Conservation (phyloP, 768 basidiomycete genomes). For the Collybia nuda region DNA sequence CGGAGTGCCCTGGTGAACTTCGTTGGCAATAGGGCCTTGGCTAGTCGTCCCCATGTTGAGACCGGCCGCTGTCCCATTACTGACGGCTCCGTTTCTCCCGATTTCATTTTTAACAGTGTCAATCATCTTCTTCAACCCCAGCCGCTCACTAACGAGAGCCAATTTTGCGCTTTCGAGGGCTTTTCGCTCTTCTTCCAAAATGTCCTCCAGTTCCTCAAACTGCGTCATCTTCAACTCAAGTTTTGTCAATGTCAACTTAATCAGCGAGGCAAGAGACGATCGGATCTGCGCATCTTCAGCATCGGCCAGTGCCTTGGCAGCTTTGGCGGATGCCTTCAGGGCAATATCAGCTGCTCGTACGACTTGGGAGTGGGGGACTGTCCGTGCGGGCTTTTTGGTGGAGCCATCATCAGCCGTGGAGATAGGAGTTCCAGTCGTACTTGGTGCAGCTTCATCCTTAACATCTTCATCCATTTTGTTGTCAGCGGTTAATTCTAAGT, state of each 20-base stretch:
- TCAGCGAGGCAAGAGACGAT: constrained; percentile 74
- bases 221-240: constrained; percentile 93
- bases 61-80: constrained; percentile 26
- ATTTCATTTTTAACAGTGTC: constrained; percentile 69
- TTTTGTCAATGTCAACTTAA: constrained; percentile 83
- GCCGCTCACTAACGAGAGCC: constrained; percentile 77
- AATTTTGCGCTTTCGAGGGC: constrained; percentile 81
- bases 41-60: constrained; percentile 53
- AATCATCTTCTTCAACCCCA: constrained; percentile 68
- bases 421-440: constrained; percentile 21
- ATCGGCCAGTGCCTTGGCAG: constrained; percentile 76
- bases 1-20: constrained; percentile 44
- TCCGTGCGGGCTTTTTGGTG: constrained; percentile 33
- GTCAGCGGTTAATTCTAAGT: constrained; percentile 24
- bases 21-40: constrained; percentile 57
- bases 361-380: constrained; percentile 70
- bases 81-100: constrained; percentile 46
- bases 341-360: constrained; percentile 85
- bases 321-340: constrained; percentile 84
- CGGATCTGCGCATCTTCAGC: constrained; percentile 84
- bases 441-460: constrained; percentile 20
- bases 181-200: constrained; percentile 88
- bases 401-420: constrained; percentile 36
- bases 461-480: constrained; percentile 50
- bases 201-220: constrained; percentile 91